phyloP scores from a whole-genome alignment of 495 filamentous ascomycete genomes.

The Penicillium bialowiezense region DNA sequence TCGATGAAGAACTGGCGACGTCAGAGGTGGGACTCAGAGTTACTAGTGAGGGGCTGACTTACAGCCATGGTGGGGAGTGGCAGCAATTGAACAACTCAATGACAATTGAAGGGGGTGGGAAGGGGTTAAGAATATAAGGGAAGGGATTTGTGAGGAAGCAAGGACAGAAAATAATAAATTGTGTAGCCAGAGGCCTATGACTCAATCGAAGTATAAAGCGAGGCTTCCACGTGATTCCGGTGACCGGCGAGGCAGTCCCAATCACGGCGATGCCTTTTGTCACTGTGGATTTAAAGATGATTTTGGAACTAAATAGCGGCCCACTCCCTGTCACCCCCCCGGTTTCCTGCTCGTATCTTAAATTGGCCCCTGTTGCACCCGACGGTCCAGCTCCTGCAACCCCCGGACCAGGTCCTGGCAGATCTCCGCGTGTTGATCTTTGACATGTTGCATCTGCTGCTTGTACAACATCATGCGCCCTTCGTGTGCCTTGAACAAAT shows the following conservation, averaged over 20 bases:
- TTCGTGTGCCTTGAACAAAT: slow-evolving; percentile 31
- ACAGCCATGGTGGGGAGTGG: slow-evolving; percentile 37
- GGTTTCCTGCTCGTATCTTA: neutral
- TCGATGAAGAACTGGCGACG: slow-evolving; percentile 72
- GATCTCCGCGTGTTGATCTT: slow-evolving; percentile 32
- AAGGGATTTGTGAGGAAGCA: too few relatives aligned
- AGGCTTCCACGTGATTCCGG: slow-evolving; percentile 19
- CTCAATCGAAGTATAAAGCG: slow-evolving; percentile 17
- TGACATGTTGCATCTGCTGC: slow-evolving; percentile 30
- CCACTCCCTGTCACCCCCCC: neutral
- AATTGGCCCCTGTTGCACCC: slow-evolving; percentile 17
- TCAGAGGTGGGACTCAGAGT: slow-evolving; percentile 5
- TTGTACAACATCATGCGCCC: slow-evolving; percentile 29
- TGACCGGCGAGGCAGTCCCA: slow-evolving; percentile 17
- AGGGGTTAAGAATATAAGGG: neutral
- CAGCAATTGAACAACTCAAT: neutral
- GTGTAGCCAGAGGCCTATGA: slow-evolving; percentile 25
- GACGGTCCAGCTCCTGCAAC: slow-evolving; percentile 26
- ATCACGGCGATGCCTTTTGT: slow-evolving; percentile 15
- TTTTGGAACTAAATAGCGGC: too few relatives aligned
- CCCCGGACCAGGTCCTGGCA: slow-evolving; percentile 32
- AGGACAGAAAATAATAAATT: slow-evolving; percentile 8
- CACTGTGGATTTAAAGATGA: slow-evolving; percentile 8
- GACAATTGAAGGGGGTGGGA: too few relatives aligned
- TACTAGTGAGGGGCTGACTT: slow-evolving; percentile 30